Conservation (phyloP, 1,139 yeast species). For the Spathaspora sp. region DNA sequence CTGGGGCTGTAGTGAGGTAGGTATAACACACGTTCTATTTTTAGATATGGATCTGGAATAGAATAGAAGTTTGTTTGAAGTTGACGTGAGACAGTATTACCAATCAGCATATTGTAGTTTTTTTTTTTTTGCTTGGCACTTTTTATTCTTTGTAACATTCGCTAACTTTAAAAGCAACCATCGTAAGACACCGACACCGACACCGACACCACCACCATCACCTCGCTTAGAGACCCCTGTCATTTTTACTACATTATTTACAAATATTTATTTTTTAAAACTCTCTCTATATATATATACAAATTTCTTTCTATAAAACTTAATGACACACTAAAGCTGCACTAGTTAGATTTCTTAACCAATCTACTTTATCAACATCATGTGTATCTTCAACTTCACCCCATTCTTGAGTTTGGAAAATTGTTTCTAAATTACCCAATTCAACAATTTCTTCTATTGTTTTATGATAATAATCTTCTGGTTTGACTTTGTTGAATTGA, state of each 20-base stretch:
- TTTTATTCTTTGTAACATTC: too few relatives aligned
- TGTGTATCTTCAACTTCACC: slow-evolving; percentile 99
- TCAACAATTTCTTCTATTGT: slow-evolving; percentile 72
- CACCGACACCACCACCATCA: not conserved
- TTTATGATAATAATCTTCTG: slow-evolving; percentile 29
- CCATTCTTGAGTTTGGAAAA: slow-evolving; percentile 86
- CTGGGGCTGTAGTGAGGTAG: too few relatives aligned
- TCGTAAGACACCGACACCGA: not conserved
- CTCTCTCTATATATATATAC: too few relatives aligned
- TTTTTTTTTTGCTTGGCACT: too few relatives aligned
- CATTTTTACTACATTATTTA: too few relatives aligned
- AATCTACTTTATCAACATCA: slow-evolving; percentile 89
- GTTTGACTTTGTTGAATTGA: slow-evolving; percentile 33
- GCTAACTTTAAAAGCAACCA: too few relatives aligned
- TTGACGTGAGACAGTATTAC: too few relatives aligned
- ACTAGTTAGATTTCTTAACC: slow-evolving; percentile 76
- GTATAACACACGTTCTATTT: too few relatives aligned
- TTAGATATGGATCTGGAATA: too few relatives aligned
- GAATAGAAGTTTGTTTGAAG: too few relatives aligned
- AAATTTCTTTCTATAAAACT: not conserved
- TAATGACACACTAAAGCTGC: slow-evolving; percentile 60
- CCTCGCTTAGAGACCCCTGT: too few relatives aligned
- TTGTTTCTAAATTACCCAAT: slow-evolving; percentile 78
- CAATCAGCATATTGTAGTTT: too few relatives aligned
- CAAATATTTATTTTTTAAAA: not conserved